Conservation (phyloP, 2,329 filamentous ascomycete genomes). For the Neoarthrinium moseri region DNA sequence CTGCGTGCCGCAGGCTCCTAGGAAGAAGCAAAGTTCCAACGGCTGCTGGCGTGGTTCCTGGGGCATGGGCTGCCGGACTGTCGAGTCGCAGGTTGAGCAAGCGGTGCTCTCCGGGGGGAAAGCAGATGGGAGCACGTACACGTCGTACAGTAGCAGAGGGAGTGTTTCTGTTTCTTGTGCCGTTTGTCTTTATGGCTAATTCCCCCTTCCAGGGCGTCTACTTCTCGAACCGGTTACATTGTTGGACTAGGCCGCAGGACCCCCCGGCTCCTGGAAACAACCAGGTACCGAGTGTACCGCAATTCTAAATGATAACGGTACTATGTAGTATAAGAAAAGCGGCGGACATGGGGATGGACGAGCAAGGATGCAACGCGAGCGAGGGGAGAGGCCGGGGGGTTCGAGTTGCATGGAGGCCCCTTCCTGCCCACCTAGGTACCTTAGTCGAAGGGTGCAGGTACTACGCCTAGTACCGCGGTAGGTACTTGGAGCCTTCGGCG, state of each 20-base stretch:
- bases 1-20: not conserved
- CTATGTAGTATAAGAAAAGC: not conserved
- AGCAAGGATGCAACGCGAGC: conserved; percentile 4
- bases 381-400: too few relatives aligned
- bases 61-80: not conserved
- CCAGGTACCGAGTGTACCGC: too few relatives aligned
- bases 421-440: too few relatives aligned
- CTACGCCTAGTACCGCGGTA: conserved; percentile 2
- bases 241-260: not conserved
- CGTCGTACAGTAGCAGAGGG: too few relatives aligned
- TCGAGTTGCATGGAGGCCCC: too few relatives aligned
- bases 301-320: conserved; percentile 10
- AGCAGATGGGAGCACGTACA: too few relatives aligned
- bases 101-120: too few relatives aligned
- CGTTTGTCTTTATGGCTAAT: not conserved
- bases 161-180: not conserved
- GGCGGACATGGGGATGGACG: not conserved
- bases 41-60: not conserved
- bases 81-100: not conserved
- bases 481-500: conserved; percentile 5
- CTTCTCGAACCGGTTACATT: conserved; percentile 7
- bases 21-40: conserved; percentile 2
- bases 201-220: not conserved
- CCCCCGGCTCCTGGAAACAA: too few relatives aligned
- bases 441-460: too few relatives aligned